These are phyloP conservation scores for Podospora conica DNA, from an alignment of 495 filamentous ascomycete genomes.

Conservation along the genomic window DNA sequence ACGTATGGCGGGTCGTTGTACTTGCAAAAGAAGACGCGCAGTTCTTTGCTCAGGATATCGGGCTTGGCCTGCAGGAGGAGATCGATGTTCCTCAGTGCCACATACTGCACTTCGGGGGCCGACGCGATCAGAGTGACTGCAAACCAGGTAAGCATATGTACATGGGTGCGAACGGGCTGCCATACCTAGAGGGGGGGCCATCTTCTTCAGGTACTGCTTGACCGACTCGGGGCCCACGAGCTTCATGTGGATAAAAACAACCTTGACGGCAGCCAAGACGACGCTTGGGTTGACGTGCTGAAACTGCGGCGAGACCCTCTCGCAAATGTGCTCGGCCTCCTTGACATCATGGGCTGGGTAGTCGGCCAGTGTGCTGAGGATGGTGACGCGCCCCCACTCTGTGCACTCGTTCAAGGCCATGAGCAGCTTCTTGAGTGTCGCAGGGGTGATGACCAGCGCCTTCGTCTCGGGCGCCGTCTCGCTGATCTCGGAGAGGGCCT, in stretches of 20 bases:
- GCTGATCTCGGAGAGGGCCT: slow-evolving; percentile 83
- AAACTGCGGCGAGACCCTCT: slow-evolving; percentile 92
- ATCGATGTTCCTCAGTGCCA: slow-evolving; percentile 92
- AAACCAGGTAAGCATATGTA: slow-evolving; percentile 15
- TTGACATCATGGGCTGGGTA: slow-evolving; percentile 82
- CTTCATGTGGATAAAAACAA: slow-evolving; percentile 95
- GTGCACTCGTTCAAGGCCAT: slow-evolving; percentile 98
- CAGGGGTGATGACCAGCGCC: slow-evolving; percentile 60
- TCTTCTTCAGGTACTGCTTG: slow-evolving; percentile 87
- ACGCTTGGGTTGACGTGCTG: slow-evolving; percentile 98
- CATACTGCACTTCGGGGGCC: slow-evolving; percentile 94
- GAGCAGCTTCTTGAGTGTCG: slow-evolving; percentile 5
- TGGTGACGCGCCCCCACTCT: slow-evolving; percentile 97
- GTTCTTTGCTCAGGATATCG: slow-evolving; percentile 92
- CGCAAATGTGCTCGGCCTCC: slow-evolving; percentile 97
- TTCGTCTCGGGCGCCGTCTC: slow-evolving; percentile 87
- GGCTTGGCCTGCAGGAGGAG: slow-evolving; percentile 91
- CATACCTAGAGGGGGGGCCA: slow-evolving; percentile 91
- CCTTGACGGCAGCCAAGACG: slow-evolving; percentile 93
- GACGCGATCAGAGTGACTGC: slow-evolving; percentile 92
- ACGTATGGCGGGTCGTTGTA: slow-evolving; percentile 98
- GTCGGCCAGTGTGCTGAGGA: slow-evolving; percentile 81
- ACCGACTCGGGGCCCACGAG: slow-evolving; percentile 69
- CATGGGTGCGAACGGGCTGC: not conserved
- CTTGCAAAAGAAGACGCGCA: slow-evolving; percentile 99